A percentile compares a stretch with the other conserved stretches of the same genome.
phyloP scores from a whole-genome alignment of 106 monocot species.

The Posidonia australis region DNA sequence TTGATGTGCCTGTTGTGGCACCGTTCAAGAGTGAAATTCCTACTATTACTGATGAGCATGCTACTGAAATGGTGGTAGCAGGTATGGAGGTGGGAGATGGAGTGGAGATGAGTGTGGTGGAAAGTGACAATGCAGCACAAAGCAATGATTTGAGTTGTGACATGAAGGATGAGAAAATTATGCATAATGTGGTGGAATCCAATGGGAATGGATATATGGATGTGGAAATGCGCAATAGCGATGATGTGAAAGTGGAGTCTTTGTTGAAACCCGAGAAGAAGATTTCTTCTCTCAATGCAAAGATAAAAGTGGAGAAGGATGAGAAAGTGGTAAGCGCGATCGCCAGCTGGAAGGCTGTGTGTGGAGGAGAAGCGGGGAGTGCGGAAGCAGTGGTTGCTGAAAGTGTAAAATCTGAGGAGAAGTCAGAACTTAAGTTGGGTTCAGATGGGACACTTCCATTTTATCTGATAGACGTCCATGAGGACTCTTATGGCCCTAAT shows the following conservation, averaged over 20 bases:
- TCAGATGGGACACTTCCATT: conserved; percentile 66
- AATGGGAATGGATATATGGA: not conserved
- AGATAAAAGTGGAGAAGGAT: conserved; percentile 35
- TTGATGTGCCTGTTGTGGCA: not conserved
- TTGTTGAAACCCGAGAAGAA: conserved; percentile 18
- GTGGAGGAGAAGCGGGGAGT: conserved; percentile 16
- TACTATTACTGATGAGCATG: not conserved
- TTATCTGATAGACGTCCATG: conserved; percentile 81
- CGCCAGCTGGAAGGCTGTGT: conserved; percentile 47
- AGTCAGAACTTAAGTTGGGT: conserved; percentile 45
- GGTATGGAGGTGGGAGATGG: conserved; percentile 2
- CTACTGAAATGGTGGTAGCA: not conserved
- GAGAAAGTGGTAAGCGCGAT: conserved; percentile 31
- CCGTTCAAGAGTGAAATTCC: conserved; percentile 16
- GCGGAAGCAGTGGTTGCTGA: not conserved
- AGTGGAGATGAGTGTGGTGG: not conserved
- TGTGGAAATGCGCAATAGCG: conserved; percentile 9
- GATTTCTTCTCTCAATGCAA: conserved; percentile 46
- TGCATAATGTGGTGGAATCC: not conserved
- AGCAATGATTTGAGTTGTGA: conserved; percentile 9
- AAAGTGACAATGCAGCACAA: conserved; percentile 7
- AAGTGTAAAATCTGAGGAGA: conserved; percentile 23
- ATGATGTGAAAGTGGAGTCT: conserved; percentile 16
- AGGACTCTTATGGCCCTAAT: conserved; percentile 76
- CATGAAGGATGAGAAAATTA: conserved; percentile 6